Conservation (phyloP, 2,329 filamentous ascomycete genomes). For the Achaetomium macrosporum region DNA sequence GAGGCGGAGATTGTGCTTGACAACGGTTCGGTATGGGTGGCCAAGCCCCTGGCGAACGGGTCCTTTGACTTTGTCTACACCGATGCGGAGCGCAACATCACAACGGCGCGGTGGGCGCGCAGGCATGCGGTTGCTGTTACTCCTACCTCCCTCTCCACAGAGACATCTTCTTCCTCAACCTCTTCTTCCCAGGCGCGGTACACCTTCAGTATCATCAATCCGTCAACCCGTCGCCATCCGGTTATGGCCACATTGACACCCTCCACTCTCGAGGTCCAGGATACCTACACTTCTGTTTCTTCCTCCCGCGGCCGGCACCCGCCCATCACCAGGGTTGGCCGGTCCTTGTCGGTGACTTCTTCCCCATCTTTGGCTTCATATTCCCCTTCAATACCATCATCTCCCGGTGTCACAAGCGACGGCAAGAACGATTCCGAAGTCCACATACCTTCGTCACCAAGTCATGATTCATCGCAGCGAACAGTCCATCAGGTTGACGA, state of each 20-base stretch:
- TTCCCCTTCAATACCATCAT: constrained; percentile 11
- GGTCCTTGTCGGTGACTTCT: constrained; percentile 10
- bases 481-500: constrained; percentile 37
- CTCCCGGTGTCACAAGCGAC: constrained; percentile 13
- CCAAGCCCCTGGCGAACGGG: constrained; percentile 46
- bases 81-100: constrained; percentile 51
- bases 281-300: constrained; percentile 57
- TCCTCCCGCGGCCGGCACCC: constrained; percentile 44
- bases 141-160: constrained; percentile 1
- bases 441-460: constrained; percentile 11
- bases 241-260: constrained; percentile 64
- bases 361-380: neutral
- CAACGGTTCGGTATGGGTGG: constrained; percentile 55
- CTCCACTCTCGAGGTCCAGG: constrained; percentile 60
- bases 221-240: constrained; percentile 63
- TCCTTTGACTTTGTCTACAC: constrained; percentile 61
- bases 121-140: constrained; percentile 27
- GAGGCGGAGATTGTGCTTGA: constrained; percentile 61
- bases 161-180: constrained; percentile 21
- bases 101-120: constrained; percentile 65
- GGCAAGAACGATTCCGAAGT: constrained; percentile 24
- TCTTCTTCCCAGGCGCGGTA: constrained; percentile 36
- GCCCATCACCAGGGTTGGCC: constrained; percentile 30
- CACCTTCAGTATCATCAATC: constrained; percentile 72
- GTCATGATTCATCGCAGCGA: constrained; percentile 25